These are phyloP conservation scores for Zea luxurians DNA, from an alignment of 176 grass and related monocot species.

Conservation along the genomic window DNA sequence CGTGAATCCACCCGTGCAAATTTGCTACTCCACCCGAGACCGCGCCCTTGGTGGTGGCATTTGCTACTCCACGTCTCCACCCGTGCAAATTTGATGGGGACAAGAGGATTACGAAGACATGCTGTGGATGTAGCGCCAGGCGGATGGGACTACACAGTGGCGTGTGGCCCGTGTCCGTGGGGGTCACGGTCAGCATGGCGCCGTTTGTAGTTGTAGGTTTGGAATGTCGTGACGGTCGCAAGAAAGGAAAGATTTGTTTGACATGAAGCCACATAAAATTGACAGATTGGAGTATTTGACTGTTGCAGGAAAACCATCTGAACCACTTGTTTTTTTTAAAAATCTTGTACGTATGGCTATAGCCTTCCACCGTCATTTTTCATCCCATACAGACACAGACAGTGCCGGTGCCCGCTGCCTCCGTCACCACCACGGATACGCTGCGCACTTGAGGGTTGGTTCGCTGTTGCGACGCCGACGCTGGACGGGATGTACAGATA, in stretches of 20 bases:
- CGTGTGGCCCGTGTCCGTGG: neutral
- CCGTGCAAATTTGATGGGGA: slow-evolving; percentile 48
- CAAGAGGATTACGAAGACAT: slow-evolving; percentile 14
- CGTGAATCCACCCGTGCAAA: too few relatives aligned
- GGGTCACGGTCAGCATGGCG: neutral
- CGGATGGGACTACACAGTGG: slow-evolving; percentile 18
- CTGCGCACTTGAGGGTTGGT: too few relatives aligned
- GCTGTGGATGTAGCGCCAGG: slow-evolving; percentile 27
- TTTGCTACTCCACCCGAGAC: neutral
- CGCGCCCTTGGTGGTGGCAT: neutral
- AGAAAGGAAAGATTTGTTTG: too few relatives aligned
- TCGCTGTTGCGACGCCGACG: neutral
- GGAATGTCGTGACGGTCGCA: too few relatives aligned
- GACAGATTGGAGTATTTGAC: too few relatives aligned
- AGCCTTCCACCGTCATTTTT: too few relatives aligned
- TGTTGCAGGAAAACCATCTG: neutral
- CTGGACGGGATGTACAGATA: neutral
- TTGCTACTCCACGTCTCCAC: slow-evolving; percentile 23
- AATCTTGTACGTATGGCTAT: too few relatives aligned
- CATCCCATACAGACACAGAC: neutral
- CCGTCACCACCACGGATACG: too few relatives aligned
- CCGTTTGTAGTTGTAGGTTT: neutral
- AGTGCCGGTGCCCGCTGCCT: neutral
- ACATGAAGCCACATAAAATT: too few relatives aligned
- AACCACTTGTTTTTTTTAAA: neutral